These are phyloP conservation scores for Pythium apleroticum DNA, from an alignment of 352 stramenopile genomes.

Conservation along the genomic window DNA sequence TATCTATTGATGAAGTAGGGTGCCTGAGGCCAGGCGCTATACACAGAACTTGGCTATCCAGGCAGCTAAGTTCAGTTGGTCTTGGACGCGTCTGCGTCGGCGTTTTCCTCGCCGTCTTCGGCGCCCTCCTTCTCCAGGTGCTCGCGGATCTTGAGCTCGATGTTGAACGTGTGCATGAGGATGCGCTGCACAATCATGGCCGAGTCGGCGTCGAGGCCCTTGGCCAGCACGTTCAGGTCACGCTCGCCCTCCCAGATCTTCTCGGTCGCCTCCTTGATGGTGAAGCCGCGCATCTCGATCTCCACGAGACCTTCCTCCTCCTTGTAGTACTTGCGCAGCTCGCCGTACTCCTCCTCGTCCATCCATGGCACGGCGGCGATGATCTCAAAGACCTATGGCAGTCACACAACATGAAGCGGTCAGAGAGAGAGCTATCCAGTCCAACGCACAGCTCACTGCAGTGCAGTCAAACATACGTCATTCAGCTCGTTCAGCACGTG, in stretches of 20 bases:
- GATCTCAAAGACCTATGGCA: constrained; percentile 58
- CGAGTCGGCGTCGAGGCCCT: constrained; percentile 56
- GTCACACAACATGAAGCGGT: constrained; percentile 2
- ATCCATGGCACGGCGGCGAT: constrained; percentile 69
- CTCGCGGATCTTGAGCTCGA: constrained; percentile 62
- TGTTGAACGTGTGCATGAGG: constrained; percentile 64
- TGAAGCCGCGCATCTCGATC: constrained; percentile 56
- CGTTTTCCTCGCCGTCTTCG: constrained; percentile 7
- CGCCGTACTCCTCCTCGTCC: constrained; percentile 63
- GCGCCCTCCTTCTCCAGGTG: constrained; percentile 31
- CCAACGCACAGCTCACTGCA: background rate
- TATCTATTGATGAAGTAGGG: background rate
- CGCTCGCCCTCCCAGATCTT: constrained; percentile 72
- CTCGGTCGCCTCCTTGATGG: constrained; percentile 48
- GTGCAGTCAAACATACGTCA: constrained; percentile 30
- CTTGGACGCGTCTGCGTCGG: constrained; percentile 12
- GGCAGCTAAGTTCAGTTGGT: constrained; percentile 7
- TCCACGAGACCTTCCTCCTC: constrained; percentile 62
- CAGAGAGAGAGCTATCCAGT: background rate
- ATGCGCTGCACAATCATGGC: constrained; percentile 73
- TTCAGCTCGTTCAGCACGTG: constrained; percentile 55
- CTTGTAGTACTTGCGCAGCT: constrained; percentile 60
- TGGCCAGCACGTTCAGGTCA: constrained; percentile 46
- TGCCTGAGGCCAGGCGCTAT: too few relatives aligned
- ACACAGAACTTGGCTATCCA: background rate